Conservation (phyloP, 805 yeast species). For the Tetrapisispora taiwanensis region DNA sequence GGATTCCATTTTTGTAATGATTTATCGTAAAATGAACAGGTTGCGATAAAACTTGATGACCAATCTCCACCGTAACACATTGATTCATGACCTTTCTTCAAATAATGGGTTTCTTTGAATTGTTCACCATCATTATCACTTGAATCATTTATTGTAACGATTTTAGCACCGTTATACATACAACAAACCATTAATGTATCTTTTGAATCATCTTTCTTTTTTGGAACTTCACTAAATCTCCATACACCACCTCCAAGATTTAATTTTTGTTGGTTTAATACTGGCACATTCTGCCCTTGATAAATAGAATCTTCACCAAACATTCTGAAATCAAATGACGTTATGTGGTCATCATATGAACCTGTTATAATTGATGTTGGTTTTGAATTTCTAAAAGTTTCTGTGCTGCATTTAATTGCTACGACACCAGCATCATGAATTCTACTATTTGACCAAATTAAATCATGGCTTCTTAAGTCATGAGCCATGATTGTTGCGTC, state of each 20-base stretch:
- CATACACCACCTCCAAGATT: conserved; percentile 92
- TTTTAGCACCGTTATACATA: conserved; percentile 90
- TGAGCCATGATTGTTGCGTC: conserved; percentile 69
- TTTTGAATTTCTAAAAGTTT: conserved; percentile 14
- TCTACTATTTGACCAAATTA: conserved; percentile 32
- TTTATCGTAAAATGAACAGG: conserved; percentile 88
- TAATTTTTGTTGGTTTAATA: conserved; percentile 29
- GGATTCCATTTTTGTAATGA: conserved; percentile 65
- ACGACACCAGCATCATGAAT: conserved; percentile 90
- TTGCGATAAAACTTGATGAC: conserved; percentile 49
- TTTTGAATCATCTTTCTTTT: conserved; percentile 1
- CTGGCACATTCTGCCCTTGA: conserved; percentile 45
- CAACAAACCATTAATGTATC: conserved; percentile 63
- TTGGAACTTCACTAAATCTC: conserved; percentile 65
- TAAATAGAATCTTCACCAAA: conserved; percentile 32
- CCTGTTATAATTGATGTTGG: conserved; percentile 52
- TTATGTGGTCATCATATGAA: conserved; percentile 75
- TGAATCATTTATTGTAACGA: conserved; percentile 34
- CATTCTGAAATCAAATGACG: conserved; percentile 59
- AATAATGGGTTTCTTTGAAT: conserved; percentile 18
- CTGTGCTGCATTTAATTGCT: conserved; percentile 46
- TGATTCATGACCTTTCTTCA: conserved; percentile 68
- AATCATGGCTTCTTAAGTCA: conserved; percentile 41
- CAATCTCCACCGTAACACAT: conserved; percentile 97
- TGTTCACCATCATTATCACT: conserved; percentile 26